Base-by-base conservation (phyloP, 2,329 filamentous ascomycete genomes). In the Westerdykella sp. region DNA sequence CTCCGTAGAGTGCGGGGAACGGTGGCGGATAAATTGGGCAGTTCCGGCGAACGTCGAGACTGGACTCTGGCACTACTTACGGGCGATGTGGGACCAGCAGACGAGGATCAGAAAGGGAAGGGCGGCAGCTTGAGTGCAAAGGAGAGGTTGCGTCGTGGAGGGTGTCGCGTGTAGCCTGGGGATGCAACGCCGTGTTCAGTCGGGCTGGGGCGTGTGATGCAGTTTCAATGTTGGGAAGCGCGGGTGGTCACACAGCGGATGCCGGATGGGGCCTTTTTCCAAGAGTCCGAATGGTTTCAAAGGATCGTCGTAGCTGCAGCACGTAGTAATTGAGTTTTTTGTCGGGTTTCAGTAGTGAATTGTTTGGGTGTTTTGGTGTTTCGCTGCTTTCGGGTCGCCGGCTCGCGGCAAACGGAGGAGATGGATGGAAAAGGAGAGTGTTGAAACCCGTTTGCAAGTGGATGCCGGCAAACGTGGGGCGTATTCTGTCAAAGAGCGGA, bases 401-500 rank as follows among this genome's bases (percentile, higher is more conserved):
- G n/a, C 32, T 35, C 6, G 32, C 32, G 32, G 32, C 16, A 35
- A 34, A 40, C 15, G 28, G 37, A 41, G 36, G 37, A 40, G 44
- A 45, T 46, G 34, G 41, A 30, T 9, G 23, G 25, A 37, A 37
- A 30, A 21, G 34, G 4, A 34, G 18, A 21, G 18, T 21, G 18
- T 4, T 21, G 18, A 21, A 21, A 21, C 18, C 18, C 18, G 18
- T 21, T 21, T 21, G 18, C 18, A 21, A 21, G 18, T 4, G 18
- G 18, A 21, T 21, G 18, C 18, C 18, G 6, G 18, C 18, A 21
- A 21, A 21, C 18, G 18, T 21, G 18, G 6, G 18, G 18, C 18
- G 18, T 6, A 6, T 21, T 62, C 59, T 65, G 50, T 62, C 58
- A 68, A 68, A 65, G 65, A 67, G 57, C 39, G 49, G 48, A 48